These are phyloP conservation scores for Neurospora tetraspora DNA, from an alignment of 495 filamentous ascomycete genomes.

Conservation along the genomic window DNA sequence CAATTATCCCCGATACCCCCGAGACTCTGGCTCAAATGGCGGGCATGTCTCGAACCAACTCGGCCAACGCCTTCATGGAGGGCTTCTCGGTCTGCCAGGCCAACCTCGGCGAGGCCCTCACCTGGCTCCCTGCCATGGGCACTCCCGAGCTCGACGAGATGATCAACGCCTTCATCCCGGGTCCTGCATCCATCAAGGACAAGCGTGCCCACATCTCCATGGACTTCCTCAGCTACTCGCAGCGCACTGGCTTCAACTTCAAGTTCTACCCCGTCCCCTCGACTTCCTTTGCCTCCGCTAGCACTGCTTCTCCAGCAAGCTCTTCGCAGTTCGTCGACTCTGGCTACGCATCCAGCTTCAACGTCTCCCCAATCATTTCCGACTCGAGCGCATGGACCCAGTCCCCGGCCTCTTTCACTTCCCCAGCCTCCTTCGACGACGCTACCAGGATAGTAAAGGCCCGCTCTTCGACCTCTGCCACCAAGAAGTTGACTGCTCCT, in stretches of 20 bases:
- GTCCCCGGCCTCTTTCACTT: slow-evolving; percentile 15
- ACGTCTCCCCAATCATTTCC: slow-evolving; percentile 31
- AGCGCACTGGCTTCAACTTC: slow-evolving; percentile 34
- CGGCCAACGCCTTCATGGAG: slow-evolving; percentile 26
- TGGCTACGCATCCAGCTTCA: slow-evolving; percentile 34
- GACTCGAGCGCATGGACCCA: slow-evolving; percentile 30
- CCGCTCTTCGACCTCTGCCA: slow-evolving; percentile 7
- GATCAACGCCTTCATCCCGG: slow-evolving; percentile 41
- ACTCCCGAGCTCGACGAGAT: slow-evolving; percentile 42
- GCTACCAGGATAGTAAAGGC: slow-evolving; percentile 3
- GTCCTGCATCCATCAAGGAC: slow-evolving; percentile 37
- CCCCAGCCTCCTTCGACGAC: slow-evolving; percentile 9
- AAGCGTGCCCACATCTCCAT: slow-evolving; percentile 44
- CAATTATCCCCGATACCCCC: neutral
- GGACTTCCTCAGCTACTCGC: slow-evolving; percentile 41
- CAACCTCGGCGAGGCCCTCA: slow-evolving; percentile 36
- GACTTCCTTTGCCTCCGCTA: slow-evolving; percentile 20
- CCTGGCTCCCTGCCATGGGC: slow-evolving; percentile 44
- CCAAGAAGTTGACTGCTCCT: slow-evolving; percentile 15
- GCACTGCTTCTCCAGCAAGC: slow-evolving; percentile 27
- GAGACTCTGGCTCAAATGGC: slow-evolving; percentile 16
- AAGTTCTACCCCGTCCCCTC: slow-evolving; percentile 41
- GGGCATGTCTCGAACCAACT: slow-evolving; percentile 29
- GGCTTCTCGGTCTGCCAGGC: slow-evolving; percentile 42
- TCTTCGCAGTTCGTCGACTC: slow-evolving; percentile 29